phyloP scores from a whole-genome alignment of 2,329 filamentous ascomycete genomes.

The Nemania bipapillata region DNA sequence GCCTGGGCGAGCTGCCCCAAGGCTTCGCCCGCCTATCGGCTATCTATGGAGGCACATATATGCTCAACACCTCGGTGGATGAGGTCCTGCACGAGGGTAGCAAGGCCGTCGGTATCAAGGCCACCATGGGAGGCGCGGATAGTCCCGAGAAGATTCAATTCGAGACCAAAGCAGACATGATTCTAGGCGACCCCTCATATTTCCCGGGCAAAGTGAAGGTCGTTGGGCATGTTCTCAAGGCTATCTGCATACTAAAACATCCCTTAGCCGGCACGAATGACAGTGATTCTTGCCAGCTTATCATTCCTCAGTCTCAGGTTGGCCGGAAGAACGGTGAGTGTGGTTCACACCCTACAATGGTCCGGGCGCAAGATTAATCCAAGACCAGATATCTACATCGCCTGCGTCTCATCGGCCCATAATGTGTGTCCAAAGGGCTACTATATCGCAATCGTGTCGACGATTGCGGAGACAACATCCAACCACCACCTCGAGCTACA shows the following conservation, averaged over 20 bases:
- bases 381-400: slow-evolving; percentile 78
- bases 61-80: slow-evolving; percentile 95
- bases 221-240: slow-evolving; percentile 89
- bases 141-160: slow-evolving; percentile 81
- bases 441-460: slow-evolving; percentile 98
- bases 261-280: slow-evolving; percentile 90
- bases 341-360: background rate
- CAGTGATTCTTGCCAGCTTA: slow-evolving; percentile 89
- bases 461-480: slow-evolving; percentile 87
- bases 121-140: slow-evolving; percentile 90
- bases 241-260: slow-evolving; percentile 97
- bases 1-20: slow-evolving; percentile 94
- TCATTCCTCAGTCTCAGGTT: slow-evolving; percentile 97
- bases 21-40: slow-evolving; percentile 96
- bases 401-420: slow-evolving; percentile 92
- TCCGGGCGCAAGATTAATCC: slow-evolving; percentile 28
- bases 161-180: slow-evolving; percentile 94
- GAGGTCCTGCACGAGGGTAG: slow-evolving; percentile 85
- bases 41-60: slow-evolving; percentile 99
- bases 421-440: slow-evolving; percentile 99
- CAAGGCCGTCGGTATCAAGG: slow-evolving; percentile 95
- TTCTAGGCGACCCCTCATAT: slow-evolving; percentile 95
- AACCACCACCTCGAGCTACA: slow-evolving; percentile 97
- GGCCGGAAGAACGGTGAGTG: slow-evolving; percentile 90
- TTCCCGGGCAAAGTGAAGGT: slow-evolving; percentile 90